Percentiles rank a stretch among this genome's conserved stretches.
Evolutionary conservation across 306 rosid species (phyloP).

Genomic region (Malus sieversii): DNA sequence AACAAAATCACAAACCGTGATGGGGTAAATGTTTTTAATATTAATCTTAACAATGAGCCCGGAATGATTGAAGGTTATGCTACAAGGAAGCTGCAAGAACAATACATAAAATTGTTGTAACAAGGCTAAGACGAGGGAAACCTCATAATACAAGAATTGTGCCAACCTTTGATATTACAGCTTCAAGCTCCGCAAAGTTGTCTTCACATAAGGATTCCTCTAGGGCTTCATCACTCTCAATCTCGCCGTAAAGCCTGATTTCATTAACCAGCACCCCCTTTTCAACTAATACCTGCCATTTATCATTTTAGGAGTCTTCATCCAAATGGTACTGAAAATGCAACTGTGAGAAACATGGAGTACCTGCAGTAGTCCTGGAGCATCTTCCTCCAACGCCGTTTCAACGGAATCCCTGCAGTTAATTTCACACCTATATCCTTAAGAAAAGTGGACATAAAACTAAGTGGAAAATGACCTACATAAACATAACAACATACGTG

Average conservation of each 20-base stretch:
- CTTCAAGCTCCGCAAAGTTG: constrained; percentile 64
- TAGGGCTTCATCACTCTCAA: constrained; percentile 51
- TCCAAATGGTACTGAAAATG: constrained; percentile 19
- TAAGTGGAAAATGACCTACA: background rate
- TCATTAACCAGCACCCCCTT: constrained; percentile 67
- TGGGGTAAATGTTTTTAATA: background rate
- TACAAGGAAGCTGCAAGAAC: background rate
- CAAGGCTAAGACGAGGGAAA: constrained; percentile 8
- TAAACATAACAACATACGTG: constrained; percentile 38
- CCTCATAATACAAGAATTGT: constrained; percentile 8
- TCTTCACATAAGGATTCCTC: constrained; percentile 65
- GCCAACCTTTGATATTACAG: constrained; percentile 67
- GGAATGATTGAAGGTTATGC: background rate
- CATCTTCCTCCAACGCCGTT: constrained; percentile 89
- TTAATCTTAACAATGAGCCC: background rate
- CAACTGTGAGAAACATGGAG: constrained; percentile 20
- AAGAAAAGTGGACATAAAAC: constrained; percentile 4
- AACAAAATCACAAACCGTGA: background rate
- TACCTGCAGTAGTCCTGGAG: constrained; percentile 95
- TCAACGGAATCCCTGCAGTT: constrained; percentile 71
- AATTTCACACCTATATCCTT: background rate
- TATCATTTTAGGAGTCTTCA: constrained; percentile 23
- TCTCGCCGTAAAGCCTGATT: constrained; percentile 80
- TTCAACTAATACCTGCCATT: constrained; percentile 62
- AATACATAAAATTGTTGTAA: background rate